Percentiles rank a stretch among this genome's conserved stretches.
phyloP scores from a whole-genome alignment of 257 asterid genomes.

The Ehretia macrophylla region DNA sequence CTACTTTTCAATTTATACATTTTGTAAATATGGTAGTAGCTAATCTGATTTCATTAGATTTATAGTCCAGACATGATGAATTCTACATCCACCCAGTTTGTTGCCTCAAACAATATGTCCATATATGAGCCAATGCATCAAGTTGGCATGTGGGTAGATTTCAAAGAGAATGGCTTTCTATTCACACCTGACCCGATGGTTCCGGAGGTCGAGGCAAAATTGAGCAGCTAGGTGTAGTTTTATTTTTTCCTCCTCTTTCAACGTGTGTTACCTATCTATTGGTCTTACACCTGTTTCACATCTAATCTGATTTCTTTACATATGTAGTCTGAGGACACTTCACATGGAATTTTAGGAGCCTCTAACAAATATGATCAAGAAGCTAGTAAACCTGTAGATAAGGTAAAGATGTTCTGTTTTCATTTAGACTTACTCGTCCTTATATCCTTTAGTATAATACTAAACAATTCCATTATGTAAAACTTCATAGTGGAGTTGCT shows the following conservation, averaged over 20 bases:
- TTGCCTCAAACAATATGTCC: slow-evolving; percentile 75
- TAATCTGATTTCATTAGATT: slow-evolving; percentile 5
- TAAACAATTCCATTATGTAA: background rate
- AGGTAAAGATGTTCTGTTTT: slow-evolving; percentile 37
- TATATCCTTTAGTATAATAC: background rate
- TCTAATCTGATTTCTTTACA: slow-evolving; percentile 5
- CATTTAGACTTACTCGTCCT: background rate
- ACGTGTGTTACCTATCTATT: background rate
- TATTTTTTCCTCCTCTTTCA: background rate
- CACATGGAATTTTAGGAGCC: slow-evolving; percentile 58
- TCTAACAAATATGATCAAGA: slow-evolving; percentile 67
- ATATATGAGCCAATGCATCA: slow-evolving; percentile 68
- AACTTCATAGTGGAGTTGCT: too few relatives aligned
- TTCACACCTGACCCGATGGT: slow-evolving; percentile 41
- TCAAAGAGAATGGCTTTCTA: slow-evolving; percentile 44
- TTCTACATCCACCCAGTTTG: slow-evolving; percentile 62
- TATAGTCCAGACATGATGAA: slow-evolving; percentile 46
- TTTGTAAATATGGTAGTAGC: slow-evolving; percentile 1
- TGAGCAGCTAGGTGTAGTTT: slow-evolving; percentile 52
- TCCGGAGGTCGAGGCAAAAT: slow-evolving; percentile 47
- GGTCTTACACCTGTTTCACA: background rate
- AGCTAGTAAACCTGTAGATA: slow-evolving; percentile 53
- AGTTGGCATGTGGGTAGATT: slow-evolving; percentile 72
- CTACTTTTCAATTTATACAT: background rate
- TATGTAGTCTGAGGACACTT: slow-evolving; percentile 70